Evolutionary conservation across 805 yeast species (phyloP).

Genomic region (Cephaloascus fragrans): DNA sequence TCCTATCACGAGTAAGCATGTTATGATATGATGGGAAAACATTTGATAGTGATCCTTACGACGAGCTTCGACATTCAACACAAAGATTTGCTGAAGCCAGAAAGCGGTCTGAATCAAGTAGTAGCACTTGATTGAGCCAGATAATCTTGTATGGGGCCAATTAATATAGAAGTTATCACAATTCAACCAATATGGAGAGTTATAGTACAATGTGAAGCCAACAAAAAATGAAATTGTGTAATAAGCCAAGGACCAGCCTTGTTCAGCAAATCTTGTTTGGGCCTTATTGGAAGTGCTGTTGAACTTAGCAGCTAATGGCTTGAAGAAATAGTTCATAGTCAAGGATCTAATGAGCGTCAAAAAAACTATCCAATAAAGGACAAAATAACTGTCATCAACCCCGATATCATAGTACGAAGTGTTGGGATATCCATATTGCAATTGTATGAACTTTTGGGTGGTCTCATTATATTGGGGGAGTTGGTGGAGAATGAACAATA

Average conservation of each 20-base stretch:
- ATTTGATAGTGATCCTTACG: constrained; percentile 81
- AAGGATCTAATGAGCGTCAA: constrained; percentile 50
- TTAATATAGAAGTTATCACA: constrained; percentile 47
- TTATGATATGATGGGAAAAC: constrained; percentile 83
- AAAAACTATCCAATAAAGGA: constrained; percentile 43
- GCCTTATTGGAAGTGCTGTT: constrained; percentile 42
- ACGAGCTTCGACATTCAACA: constrained; percentile 64
- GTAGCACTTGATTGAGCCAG: constrained; percentile 47
- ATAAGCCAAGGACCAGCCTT: constrained; percentile 67
- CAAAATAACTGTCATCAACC: constrained; percentile 41
- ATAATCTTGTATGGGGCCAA: constrained; percentile 68
- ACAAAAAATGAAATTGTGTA: constrained; percentile 42
- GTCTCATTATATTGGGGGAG: constrained; percentile 14
- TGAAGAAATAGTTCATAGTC: constrained; percentile 47
- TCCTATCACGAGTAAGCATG: constrained; percentile 56
- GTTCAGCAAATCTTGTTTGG: constrained; percentile 70
- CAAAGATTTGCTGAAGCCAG: constrained; percentile 76
- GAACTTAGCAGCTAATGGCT: constrained; percentile 41
- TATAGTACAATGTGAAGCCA: constrained; percentile 49
- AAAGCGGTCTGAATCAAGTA: constrained; percentile 64
- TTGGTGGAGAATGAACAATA: constrained; percentile 11
- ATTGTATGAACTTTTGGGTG: constrained; percentile 24
- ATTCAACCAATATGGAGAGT: constrained; percentile 51
- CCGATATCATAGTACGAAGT: constrained; percentile 42
- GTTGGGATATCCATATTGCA: constrained; percentile 26